phyloP scores from a whole-genome alignment of 148 eudicot species.

The Rhododendron kiyosumense region DNA sequence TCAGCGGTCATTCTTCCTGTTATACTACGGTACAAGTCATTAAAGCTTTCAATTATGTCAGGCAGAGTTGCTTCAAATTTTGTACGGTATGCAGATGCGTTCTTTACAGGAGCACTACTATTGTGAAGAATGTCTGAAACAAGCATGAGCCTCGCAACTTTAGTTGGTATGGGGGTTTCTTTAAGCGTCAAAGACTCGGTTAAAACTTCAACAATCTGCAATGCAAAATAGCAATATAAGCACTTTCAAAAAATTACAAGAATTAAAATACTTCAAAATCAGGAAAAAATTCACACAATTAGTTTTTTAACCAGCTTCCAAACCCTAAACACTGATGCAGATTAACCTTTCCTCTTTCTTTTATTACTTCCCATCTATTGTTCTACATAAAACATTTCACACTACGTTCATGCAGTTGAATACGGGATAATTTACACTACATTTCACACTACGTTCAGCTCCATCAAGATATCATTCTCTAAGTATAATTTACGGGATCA shows the following conservation, averaged over 20 bases:
- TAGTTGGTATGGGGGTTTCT: conserved; percentile 98
- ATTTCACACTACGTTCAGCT: background rate
- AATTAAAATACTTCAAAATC: background rate
- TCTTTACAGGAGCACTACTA: conserved; percentile 97
- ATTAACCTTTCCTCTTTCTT: background rate
- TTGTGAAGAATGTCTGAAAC: conserved; percentile 96
- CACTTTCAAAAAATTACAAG: background rate
- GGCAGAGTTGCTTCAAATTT: conserved; percentile 88
- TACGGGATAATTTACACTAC: too few relatives aligned
- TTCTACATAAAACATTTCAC: background rate
- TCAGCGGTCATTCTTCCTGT: conserved; percentile 97
- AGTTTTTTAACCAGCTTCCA: background rate
- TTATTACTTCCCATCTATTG: background rate
- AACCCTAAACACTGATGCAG: background rate
- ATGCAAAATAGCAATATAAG: conserved; percentile 9
- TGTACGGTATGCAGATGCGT: conserved; percentile 99
- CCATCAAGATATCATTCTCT: background rate
- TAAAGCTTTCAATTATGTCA: conserved; percentile 90
- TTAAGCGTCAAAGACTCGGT: conserved; percentile 93
- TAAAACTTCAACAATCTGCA: conserved; percentile 92
- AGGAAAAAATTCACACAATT: background rate
- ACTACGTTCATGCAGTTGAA: too few relatives aligned
- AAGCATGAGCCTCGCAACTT: conserved; percentile 98
- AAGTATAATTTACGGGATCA: background rate
- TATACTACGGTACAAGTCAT: conserved; percentile 82